Conservation (phyloP, 345 rosid species). For the Camelina sativa region DNA sequence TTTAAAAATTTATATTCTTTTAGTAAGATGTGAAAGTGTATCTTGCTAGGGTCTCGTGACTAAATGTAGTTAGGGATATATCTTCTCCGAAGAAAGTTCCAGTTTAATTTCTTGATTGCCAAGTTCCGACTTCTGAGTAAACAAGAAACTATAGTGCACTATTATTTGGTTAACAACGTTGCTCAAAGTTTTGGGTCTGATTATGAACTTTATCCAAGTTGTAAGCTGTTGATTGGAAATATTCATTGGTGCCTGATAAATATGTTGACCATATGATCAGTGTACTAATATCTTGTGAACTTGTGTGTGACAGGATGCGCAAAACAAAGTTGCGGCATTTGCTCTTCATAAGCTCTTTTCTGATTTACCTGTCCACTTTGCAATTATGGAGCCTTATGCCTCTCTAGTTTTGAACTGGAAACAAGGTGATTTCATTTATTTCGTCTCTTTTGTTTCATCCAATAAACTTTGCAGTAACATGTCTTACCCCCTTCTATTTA, state of each 20-base stretch:
- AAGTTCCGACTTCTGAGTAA: slow-evolving; percentile 3
- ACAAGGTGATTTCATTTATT: slow-evolving; percentile 60
- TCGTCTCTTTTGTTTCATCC: background rate
- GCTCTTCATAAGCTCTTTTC: slow-evolving; percentile 80
- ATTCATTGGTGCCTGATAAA: background rate
- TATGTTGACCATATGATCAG: slow-evolving; percentile 15
- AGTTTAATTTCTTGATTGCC: slow-evolving; percentile 3
- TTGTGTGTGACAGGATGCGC: slow-evolving; percentile 73
- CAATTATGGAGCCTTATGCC: slow-evolving; percentile 72
- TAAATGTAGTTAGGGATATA: slow-evolving; percentile 2
- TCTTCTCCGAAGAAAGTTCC: background rate
- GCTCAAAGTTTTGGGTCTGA: slow-evolving; percentile 18
- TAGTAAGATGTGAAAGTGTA: slow-evolving; percentile 9
- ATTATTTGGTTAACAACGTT: slow-evolving; percentile 6
- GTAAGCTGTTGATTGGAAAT: slow-evolving; percentile 15
- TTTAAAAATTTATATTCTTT: slow-evolving; percentile 9
- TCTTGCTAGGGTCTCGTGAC: background rate
- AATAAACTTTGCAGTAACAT: slow-evolving; percentile 4
- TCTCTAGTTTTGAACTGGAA: slow-evolving; percentile 74
- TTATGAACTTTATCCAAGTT: slow-evolving; percentile 22
- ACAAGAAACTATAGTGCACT: slow-evolving; percentile 16
- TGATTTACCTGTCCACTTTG: slow-evolving; percentile 77
- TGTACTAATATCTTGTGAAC: slow-evolving; percentile 20
- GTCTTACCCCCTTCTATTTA: slow-evolving; percentile 7
- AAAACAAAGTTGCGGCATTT: slow-evolving; percentile 80